These are phyloP conservation scores for Zea mays DNA, from an alignment of 176 grass and related monocot genomes.

Conservation along the genomic window Zm-B73-REFERENCE-NAM-5.0 NC_050104.1:126079001-126079500, in stretches of 20 bases:
- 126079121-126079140: no score
- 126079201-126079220: no score
- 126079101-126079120: background rate
- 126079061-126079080: conserved; percentile 17
- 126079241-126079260: no score
- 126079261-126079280: background rate
- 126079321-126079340: background rate
- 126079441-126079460: background rate
- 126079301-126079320: background rate
- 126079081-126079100: conserved; percentile 23
- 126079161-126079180: no score
- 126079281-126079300: conserved; percentile 7
- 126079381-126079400: background rate
- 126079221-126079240: no score
- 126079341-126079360: background rate
- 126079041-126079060: conserved; percentile 17
- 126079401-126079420: background rate
- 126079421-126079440: background rate
- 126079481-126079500: no score
- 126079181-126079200: no score
- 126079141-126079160: no score
- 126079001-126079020: conserved; percentile 7
- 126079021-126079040: background rate
- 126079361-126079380: background rate
- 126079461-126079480: background rate